phyloP scores from a whole-genome alignment of 1,139 yeast genomes.

The Starmera stellimalicola region DNA sequence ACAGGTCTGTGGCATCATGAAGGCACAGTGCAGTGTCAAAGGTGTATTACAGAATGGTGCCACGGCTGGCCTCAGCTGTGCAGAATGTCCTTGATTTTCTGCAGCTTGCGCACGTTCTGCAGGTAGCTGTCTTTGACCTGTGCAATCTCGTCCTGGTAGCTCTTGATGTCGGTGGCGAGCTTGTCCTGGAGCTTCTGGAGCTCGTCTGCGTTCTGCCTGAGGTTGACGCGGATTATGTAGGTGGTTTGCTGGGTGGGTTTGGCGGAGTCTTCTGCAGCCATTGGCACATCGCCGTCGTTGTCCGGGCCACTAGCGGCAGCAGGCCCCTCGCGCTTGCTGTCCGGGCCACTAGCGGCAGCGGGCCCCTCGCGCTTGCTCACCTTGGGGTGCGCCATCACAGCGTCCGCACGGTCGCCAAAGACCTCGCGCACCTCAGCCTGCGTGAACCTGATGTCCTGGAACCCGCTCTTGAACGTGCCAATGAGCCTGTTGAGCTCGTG shows the following conservation, averaged over 20 bases:
- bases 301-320: slow-evolving; percentile 14
- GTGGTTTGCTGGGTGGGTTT: not conserved
- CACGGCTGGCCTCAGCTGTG: no score
- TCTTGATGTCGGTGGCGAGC: slow-evolving; percentile 3
- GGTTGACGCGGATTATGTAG: slow-evolving; percentile 3
- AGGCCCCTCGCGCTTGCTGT: slow-evolving; percentile 11
- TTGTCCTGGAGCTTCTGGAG: slow-evolving; percentile 6
- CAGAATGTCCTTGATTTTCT: slow-evolving; percentile 9
- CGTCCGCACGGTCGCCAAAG: slow-evolving; percentile 9
- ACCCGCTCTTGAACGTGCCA: slow-evolving; percentile 1
- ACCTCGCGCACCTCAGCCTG: slow-evolving; percentile 9
- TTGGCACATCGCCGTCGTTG: slow-evolving; percentile 15
- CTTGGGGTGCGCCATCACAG: slow-evolving; percentile 1
- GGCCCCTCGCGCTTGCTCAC: not conserved
- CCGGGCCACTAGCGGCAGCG: not conserved
- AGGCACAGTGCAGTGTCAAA: no score
- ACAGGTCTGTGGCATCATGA: no score
- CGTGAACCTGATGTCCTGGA: slow-evolving; percentile 2
- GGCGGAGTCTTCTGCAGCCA: slow-evolving; percentile 7
- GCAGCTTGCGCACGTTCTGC: slow-evolving; percentile 11
- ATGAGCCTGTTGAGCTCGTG: slow-evolving; percentile 10
- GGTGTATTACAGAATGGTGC: no score
- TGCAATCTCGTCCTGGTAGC: slow-evolving; percentile 9
- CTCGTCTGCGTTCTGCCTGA: slow-evolving; percentile 3
- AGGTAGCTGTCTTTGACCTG: slow-evolving; percentile 8